phyloP scores from a whole-genome alignment of 176 grass and related monocot species.

The Oryza glaberrima region DNA sequence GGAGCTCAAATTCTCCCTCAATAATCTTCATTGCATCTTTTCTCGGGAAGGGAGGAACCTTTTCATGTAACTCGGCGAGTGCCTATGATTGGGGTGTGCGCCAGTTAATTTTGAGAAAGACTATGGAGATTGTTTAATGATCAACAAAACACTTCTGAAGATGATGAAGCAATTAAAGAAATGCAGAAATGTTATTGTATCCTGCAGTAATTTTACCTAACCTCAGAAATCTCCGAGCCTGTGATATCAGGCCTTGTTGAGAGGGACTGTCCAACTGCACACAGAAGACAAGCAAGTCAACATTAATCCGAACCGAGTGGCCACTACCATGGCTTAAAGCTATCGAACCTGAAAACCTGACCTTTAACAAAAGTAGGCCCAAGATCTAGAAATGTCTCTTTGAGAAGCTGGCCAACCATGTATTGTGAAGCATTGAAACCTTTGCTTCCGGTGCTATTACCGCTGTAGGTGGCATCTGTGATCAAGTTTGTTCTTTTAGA shows the following conservation, averaged over 20 bases:
- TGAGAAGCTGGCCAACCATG: slow-evolving; percentile 78
- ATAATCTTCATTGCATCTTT: slow-evolving; percentile 84
- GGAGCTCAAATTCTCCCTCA: slow-evolving; percentile 67
- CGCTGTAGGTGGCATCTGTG: slow-evolving; percentile 35
- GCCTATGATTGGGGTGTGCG: slow-evolving; percentile 52
- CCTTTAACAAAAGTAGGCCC: slow-evolving; percentile 98
- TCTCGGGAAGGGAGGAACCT: slow-evolving; percentile 80
- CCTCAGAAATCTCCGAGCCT: slow-evolving; percentile 94
- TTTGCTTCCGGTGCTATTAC: slow-evolving; percentile 27
- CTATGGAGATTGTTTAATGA: not conserved
- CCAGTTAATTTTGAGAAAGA: slow-evolving; percentile 37
- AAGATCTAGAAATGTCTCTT: slow-evolving; percentile 82
- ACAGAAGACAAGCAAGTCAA: slow-evolving; percentile 46
- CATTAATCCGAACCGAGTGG: slow-evolving; percentile 19
- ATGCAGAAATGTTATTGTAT: slow-evolving; percentile 13
- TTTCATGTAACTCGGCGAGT: slow-evolving; percentile 83
- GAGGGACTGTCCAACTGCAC: slow-evolving; percentile 90
- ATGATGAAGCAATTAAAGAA: not conserved
- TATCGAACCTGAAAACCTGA: slow-evolving; percentile 40
- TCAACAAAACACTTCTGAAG: slow-evolving; percentile 18
- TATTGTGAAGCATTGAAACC: slow-evolving; percentile 55
- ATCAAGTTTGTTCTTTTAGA: slow-evolving; percentile 51
- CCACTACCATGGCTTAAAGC: slow-evolving; percentile 14
- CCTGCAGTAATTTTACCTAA: slow-evolving; percentile 61
- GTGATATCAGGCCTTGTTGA: slow-evolving; percentile 95